Conservation (phyloP, 1,284 basidiomycete genomes). For the Mycena sp. region DNA sequence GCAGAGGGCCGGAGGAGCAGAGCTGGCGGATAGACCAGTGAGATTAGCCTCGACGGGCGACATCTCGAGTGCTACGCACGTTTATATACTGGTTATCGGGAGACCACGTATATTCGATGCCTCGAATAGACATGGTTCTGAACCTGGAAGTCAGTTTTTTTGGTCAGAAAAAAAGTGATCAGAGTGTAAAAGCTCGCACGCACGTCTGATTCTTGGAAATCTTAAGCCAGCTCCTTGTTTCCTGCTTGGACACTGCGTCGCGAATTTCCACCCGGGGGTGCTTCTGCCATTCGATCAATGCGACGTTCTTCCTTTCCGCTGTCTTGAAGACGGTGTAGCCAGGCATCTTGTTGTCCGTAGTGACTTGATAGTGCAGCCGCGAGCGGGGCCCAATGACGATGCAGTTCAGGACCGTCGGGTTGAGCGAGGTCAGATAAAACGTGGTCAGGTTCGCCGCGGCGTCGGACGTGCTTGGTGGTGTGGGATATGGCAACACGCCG, state of each 20-base stretch:
- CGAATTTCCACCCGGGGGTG: constrained; percentile 66
- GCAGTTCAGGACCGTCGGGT: constrained; percentile 62
- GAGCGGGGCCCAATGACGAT: constrained; percentile 56
- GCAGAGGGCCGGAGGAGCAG: constrained; percentile 45
- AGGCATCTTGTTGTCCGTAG: constrained; percentile 57
- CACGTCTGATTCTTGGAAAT: constrained; percentile 63
- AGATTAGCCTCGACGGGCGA: not conserved
- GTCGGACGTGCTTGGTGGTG: constrained; percentile 41
- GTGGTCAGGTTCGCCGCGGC: constrained; percentile 46
- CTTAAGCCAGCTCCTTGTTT: constrained; percentile 62
- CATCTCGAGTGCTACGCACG: constrained; percentile 36
- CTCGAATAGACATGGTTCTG: constrained; percentile 50
- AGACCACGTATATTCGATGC: constrained; percentile 49
- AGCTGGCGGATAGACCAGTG: constrained; percentile 40
- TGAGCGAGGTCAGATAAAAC: constrained; percentile 62
- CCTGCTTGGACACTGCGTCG: constrained; percentile 56
- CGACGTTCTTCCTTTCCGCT: constrained; percentile 56
- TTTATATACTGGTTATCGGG: constrained; percentile 51
- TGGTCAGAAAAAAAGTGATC: too few species aligned
- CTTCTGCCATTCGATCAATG: constrained; percentile 67
- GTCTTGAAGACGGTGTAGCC: constrained; percentile 66
- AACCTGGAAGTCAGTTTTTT: constrained; percentile 38
- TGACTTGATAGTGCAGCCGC: constrained; percentile 51
- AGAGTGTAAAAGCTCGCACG: too few species aligned
- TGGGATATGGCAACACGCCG: constrained; percentile 53